A percentile compares a stretch with the other conserved stretches of the same genome.
Evolutionary conservation across 306 rosid genomes (phyloP).

Genomic region (Cercis canadensis): DNA sequence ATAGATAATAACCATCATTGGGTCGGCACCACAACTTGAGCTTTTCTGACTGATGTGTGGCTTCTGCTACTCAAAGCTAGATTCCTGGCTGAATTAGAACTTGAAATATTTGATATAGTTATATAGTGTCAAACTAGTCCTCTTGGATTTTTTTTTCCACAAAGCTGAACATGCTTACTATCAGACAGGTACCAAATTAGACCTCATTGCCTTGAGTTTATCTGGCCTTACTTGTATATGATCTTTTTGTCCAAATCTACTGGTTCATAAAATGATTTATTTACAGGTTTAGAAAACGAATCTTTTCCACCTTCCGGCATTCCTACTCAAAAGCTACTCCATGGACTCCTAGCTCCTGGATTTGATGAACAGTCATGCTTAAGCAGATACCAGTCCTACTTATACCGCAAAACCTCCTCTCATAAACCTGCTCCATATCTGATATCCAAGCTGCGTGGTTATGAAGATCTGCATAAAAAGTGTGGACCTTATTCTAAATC

Average conservation of each 20-base stretch:
- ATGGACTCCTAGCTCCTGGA: slow-evolving; percentile 42
- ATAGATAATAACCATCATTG: too few species aligned
- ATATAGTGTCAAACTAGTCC: too few species aligned
- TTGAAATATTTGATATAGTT: too few species aligned
- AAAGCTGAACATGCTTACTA: too few species aligned
- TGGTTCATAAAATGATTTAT: slow-evolving; percentile 31
- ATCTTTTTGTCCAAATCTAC: slow-evolving; percentile 19
- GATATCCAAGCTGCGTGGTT: slow-evolving; percentile 45
- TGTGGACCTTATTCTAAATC: slow-evolving; percentile 52
- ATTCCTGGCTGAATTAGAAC: too few species aligned
- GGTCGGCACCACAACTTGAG: too few species aligned
- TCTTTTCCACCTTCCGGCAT: background rate
- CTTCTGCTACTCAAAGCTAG: too few species aligned
- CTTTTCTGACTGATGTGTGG: too few species aligned
- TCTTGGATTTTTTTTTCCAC: too few species aligned
- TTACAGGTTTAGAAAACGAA: background rate
- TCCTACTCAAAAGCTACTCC: slow-evolving; percentile 19
- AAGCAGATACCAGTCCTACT: slow-evolving; percentile 49
- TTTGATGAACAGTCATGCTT: slow-evolving; percentile 49
- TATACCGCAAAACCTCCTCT: slow-evolving; percentile 38
- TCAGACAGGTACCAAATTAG: too few species aligned
- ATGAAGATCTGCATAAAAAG: slow-evolving; percentile 49
- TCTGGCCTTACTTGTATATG: background rate
- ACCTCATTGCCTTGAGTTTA: too few species aligned
- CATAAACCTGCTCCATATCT: slow-evolving; percentile 51